Base-by-base conservation (phyloP, 148 eudicot genomes). In the Rheum nobile region DNA sequence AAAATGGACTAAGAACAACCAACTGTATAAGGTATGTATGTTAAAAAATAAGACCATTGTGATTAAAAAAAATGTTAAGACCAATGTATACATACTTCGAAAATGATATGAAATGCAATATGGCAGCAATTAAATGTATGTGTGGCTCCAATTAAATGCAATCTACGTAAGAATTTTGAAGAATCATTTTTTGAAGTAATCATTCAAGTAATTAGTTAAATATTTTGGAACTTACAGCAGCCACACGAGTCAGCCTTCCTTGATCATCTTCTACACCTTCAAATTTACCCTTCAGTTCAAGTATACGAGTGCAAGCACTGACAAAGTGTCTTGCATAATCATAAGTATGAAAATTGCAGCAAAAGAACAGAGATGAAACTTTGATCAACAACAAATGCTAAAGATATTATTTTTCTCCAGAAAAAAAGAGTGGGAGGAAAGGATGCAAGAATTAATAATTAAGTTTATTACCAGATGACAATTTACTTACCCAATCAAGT, bases 401-500 rank as follows among this genome's bases (percentile, higher is more conserved):
- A 71, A 13, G 6, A 1, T 21, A n/a, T n/a, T 35, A 29, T 57
- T 21, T 17, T 29, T 57, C 29, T 31, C 71, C 9, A 67, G 71
- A 12, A 67, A 32, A 17, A 3, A 1, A 54, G 61, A 22, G 61
- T 7, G 14, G 16, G 6, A 70, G 97, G 97, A 83, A 92, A 92
- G 19, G 95, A 95, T 32, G 97, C 89, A 71, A 89, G 97, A 32
- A 92, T 88, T 80, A 92, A 92, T 92, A 92, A 92, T n/a, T n/a
- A 1, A 95, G 95, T n/a, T n/a, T n/a, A n/a, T n/a, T n/a, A n/a
- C n/a, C n/a, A n/a, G n/a, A n/a, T n/a, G n/a, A n/a, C n/a, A n/a
- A n/a, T n/a, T n/a, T n/a, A n/a, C n/a, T n/a, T n/a, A n/a, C n/a
- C n/a, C n/a, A n/a, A n/a, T n/a, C n/a, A n/a, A n/a, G n/a, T n/a